Conservation (phyloP, 2,329 filamentous ascomycete genomes). For the Fusarium mexicanum region DNA sequence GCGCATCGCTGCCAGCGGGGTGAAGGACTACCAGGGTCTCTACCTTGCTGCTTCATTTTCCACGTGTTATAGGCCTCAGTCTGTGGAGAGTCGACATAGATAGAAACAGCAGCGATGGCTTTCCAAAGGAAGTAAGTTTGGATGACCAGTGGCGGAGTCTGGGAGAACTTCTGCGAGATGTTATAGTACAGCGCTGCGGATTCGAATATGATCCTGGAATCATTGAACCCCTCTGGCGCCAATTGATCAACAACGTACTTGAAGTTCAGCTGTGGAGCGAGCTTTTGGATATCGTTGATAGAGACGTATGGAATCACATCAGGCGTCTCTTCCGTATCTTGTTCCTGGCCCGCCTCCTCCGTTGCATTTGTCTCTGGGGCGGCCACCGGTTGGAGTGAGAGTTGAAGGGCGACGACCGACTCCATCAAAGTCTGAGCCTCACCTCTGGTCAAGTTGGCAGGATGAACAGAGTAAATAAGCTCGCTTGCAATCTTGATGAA, state of each 20-base stretch:
- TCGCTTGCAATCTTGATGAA: not conserved
- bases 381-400: not conserved
- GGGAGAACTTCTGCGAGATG: constrained; percentile 63
- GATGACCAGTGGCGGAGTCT: constrained; percentile 63
- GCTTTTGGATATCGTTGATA: not conserved
- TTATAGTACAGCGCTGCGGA: constrained; percentile 69
- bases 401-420: not conserved
- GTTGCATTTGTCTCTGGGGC: not conserved
- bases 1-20: constrained; percentile 18
- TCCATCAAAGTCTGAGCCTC: not conserved
- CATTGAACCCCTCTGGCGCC: not conserved
- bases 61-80: constrained; percentile 65
- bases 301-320: not conserved
- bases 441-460: constrained; percentile 9
- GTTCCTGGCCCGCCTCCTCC: not conserved
- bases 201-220: constrained; percentile 59
- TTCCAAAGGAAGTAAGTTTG: constrained; percentile 74
- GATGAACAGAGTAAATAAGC: constrained; percentile 12
- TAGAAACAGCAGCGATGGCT: constrained; percentile 62
- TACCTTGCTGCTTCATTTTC: constrained; percentile 50
- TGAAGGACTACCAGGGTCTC: not conserved
- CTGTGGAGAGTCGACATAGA: constrained; percentile 66
- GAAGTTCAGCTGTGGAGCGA: constrained; percentile 17
- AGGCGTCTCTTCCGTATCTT: not conserved
- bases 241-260: constrained; percentile 5